Evolutionary conservation across 345 rosid genomes (phyloP).

Genomic region (Eucalyptus sideroxylon): DNA sequence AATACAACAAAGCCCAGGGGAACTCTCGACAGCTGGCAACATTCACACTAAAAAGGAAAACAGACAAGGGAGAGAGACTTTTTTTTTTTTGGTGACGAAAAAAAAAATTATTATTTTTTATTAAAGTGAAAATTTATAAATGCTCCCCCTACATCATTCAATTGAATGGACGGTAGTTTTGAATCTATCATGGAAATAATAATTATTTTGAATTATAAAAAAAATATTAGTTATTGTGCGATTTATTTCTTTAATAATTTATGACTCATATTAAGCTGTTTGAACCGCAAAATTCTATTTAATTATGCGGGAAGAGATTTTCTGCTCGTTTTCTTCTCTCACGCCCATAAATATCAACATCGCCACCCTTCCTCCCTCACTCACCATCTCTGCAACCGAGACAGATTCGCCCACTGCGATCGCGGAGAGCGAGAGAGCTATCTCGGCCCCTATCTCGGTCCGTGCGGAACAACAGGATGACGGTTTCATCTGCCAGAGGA

Average conservation of each 20-base stretch:
- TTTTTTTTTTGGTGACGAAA: background rate
- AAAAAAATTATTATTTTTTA: background rate
- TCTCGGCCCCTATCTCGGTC: background rate
- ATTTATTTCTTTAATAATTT: fast-evolving
- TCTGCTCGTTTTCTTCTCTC: background rate
- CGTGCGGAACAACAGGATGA: background rate
- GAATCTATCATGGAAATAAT: too few relatives aligned
- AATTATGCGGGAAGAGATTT: background rate
- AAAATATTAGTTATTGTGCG: fast-evolving
- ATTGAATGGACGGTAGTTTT: too few relatives aligned
- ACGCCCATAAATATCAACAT: background rate
- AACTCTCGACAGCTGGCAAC: background rate
- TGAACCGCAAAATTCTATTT: too few relatives aligned
- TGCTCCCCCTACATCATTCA: background rate
- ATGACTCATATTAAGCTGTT: fast-evolving
- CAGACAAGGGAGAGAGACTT: background rate
- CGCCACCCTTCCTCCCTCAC: background rate
- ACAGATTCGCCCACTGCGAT: background rate
- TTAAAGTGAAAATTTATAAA: background rate
- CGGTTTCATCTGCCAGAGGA: background rate
- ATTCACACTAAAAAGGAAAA: background rate
- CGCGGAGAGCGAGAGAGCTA: background rate
- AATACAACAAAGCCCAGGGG: background rate
- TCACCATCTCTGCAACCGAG: background rate
- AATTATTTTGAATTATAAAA: too few relatives aligned